Conservation (phyloP, 2,329 filamentous ascomycete species). For the Penicillium sp. region DNA sequence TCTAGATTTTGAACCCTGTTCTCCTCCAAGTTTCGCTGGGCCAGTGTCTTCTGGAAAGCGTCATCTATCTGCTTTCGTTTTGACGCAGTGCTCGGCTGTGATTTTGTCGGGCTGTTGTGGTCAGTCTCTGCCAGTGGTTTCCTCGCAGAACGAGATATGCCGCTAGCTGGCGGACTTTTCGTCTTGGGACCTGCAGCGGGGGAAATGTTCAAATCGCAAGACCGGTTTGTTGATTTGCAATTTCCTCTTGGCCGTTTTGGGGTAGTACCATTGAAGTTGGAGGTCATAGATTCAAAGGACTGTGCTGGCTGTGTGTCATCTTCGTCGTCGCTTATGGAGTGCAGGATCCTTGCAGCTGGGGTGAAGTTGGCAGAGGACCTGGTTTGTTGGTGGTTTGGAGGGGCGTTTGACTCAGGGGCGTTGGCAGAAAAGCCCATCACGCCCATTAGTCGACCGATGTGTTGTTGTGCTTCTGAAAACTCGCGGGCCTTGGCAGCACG, state of each 20-base stretch:
- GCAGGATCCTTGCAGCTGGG: conserved; percentile 7
- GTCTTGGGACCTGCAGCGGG: conserved; percentile 3
- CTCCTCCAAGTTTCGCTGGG: conserved; percentile 11
- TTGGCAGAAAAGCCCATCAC: conserved; percentile 38
- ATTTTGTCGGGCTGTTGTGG: conserved; percentile 28
- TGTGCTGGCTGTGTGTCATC: conserved; percentile 19
- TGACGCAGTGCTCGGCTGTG: conserved; percentile 13
- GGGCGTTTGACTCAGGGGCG: conserved; percentile 11
- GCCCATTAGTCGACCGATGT: conserved; percentile 38
- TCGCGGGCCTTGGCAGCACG: conserved; percentile 38
- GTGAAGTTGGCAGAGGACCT: conserved; percentile 14
- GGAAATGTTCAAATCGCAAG: neutral
- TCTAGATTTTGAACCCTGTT: conserved; percentile 30
- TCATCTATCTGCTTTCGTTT: conserved; percentile 10
- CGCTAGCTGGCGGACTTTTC: conserved; percentile 4
- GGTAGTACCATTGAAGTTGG: conserved; percentile 20
- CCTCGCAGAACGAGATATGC: conserved; percentile 10
- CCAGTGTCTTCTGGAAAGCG: conserved; percentile 11
- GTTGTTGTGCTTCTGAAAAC: conserved; percentile 41
- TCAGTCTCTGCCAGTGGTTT: conserved; percentile 26
- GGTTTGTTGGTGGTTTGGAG: conserved; percentile 17
- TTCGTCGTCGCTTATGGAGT: conserved; percentile 18
- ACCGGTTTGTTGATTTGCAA: conserved; percentile 12
- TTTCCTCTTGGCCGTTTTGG: conserved; percentile 31
- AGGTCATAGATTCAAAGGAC: conserved; percentile 23